Evolutionary conservation across 148 eudicot species (phyloP).

Genomic region (Suaeda aralocaspica): DNA sequence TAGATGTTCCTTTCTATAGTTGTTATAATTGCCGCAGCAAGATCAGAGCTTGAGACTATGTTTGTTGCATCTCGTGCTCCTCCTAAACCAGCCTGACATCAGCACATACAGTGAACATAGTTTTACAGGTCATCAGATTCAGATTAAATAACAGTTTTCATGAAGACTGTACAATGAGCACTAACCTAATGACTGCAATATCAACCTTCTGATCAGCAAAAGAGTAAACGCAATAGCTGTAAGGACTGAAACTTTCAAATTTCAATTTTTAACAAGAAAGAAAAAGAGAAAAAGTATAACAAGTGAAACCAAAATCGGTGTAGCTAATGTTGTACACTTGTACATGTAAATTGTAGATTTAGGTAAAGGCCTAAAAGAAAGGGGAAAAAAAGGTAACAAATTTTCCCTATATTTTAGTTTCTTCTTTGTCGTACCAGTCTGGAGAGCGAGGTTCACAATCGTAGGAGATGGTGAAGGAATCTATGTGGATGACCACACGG

Average conservation of each 20-base stretch:
- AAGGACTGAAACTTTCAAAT: conserved; percentile 43
- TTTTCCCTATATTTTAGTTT: too few species aligned
- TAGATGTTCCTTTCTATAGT: conserved; percentile 84
- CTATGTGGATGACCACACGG: too few species aligned
- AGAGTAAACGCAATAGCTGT: conserved; percentile 82
- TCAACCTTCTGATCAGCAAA: conserved; percentile 81
- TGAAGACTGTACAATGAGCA: background rate
- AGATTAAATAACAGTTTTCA: background rate
- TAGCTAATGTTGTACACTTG: too few species aligned
- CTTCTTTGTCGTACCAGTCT: too few species aligned
- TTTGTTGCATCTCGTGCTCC: conserved; percentile 99
- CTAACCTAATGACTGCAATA: conserved; percentile 73
- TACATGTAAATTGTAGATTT: background rate
- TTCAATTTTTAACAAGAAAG: background rate
- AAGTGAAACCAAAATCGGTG: too few species aligned
- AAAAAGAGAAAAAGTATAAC: conserved; percentile 4
- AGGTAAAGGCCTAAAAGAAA: background rate
- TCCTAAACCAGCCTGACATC: conserved; percentile 82
- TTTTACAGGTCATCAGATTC: conserved; percentile 4
- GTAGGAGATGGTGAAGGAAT: too few species aligned
- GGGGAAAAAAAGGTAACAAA: too few species aligned
- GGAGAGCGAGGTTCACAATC: too few species aligned
- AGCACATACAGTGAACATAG: background rate
- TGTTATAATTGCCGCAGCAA: conserved; percentile 76
- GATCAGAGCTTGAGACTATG: conserved; percentile 56